Conservation (phyloP, 2,329 filamentous ascomycete species). For the Didymella pinodella region DNA sequence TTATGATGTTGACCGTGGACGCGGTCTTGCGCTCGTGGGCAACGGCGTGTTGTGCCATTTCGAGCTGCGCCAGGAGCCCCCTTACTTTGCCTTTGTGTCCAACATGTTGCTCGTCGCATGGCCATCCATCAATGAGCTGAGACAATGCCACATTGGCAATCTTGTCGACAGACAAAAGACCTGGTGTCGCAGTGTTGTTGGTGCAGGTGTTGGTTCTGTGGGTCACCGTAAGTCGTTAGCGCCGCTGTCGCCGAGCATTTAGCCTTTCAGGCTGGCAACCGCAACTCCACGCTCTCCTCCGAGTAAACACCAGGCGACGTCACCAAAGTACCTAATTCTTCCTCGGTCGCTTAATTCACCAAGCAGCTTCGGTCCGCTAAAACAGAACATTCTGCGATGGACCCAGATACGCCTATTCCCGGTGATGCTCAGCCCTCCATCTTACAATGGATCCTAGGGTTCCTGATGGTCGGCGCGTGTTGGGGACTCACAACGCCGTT, state of each 20-base stretch:
- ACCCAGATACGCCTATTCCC: conserved; percentile 39
- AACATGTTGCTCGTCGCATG: background rate
- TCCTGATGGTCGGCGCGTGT: conserved; percentile 87
- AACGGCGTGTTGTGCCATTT: conserved; percentile 8
- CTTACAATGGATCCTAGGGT: conserved; percentile 86
- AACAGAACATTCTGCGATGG: conserved; percentile 30
- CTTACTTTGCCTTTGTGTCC: conserved; percentile 13
- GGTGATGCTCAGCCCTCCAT: conserved; percentile 52
- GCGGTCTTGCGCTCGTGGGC: conserved; percentile 11
- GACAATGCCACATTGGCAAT: conserved; percentile 7
- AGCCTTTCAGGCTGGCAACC: background rate
- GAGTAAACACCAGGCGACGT: conserved; percentile 6
- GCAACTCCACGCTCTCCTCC: background rate
- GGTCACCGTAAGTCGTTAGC: background rate
- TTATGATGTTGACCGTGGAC: conserved; percentile 7
- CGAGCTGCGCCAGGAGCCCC: conserved; percentile 10
- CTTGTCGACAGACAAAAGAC: background rate
- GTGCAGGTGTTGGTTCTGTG: background rate
- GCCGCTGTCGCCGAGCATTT: background rate
- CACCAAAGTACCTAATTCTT: background rate
- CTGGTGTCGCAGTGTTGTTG: conserved; percentile 1
- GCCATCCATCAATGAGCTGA: background rate
- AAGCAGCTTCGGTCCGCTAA: background rate
- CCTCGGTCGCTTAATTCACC: background rate
- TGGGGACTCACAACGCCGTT: conserved; percentile 93